A percentile compares a stretch with the other conserved stretches of the same genome.
Conservation (phyloP, 108 stramenopile genomes). For the Aureococcus anophagefferens region DNA sequence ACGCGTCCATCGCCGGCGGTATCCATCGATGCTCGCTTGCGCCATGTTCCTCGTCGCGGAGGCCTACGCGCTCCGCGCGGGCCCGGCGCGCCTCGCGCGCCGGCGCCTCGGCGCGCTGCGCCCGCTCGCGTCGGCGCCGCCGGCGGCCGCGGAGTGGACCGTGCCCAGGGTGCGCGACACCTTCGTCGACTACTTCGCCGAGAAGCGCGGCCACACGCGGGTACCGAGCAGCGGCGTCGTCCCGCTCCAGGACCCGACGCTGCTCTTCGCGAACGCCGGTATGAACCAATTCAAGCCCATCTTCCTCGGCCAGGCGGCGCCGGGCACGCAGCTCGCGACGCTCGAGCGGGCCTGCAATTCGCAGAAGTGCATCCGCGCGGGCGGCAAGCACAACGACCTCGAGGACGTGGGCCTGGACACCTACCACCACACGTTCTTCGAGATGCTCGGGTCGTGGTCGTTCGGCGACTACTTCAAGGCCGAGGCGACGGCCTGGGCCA, state of each 20-base stretch:
- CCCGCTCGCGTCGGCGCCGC: no score
- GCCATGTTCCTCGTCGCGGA: no score
- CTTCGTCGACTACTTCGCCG: conserved; percentile 80
- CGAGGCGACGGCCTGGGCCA: conserved; percentile 84
- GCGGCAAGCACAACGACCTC: conserved; percentile 99
- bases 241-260: conserved; percentile 87
- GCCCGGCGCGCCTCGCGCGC: no score
- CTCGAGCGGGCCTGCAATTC: conserved; percentile 75
- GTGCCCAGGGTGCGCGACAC: conserved; percentile 77
- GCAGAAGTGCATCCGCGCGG: conserved; percentile 99
- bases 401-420: conserved; percentile 97
- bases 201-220: conserved; percentile 51
- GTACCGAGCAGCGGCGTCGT: conserved; percentile 77
- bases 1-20: no score
- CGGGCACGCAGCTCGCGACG: conserved; percentile 26
- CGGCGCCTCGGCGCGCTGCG: no score
- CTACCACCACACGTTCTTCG: conserved; percentile 99
- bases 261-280: conserved; percentile 96
- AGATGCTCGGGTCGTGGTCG: conserved; percentile 93
- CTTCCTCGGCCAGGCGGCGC: conserved; percentile 84
- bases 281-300: conserved; percentile 99
- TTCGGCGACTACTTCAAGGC: conserved; percentile 88
- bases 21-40: no score
- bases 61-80: no score
- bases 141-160: no score